Base-by-base conservation (phyloP, 257 asterid genomes). In the Przewalskia tangutica region DNA sequence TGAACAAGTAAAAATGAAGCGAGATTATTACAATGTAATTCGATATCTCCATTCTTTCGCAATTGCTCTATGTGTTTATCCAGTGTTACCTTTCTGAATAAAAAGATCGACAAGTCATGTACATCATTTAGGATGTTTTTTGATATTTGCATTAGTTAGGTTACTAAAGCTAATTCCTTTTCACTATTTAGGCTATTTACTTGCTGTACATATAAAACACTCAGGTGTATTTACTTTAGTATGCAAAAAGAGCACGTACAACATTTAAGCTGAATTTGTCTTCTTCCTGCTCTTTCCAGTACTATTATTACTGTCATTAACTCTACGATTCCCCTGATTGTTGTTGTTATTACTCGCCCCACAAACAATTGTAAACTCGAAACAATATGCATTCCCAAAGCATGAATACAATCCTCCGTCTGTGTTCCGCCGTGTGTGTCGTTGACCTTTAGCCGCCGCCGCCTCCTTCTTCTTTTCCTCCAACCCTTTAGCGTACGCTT, bases 351-450 rank as follows among this genome's bases (percentile, higher is more conserved):
- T 80, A 27, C 81, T 84, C 9, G 91, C 84, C 36, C 98, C 97
- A 50, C 98, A 92, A 0, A 89, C 97, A 54, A 94, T 90, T 10
- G 88, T 87, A 81, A 94, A 86, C 88, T 94, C 94, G 34, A 92
- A 88, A 16, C 98, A 95, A 46, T 86, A 89, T 0, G 91, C 96
- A 58, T 82, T 89, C 54, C 90, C 95, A 64, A 94, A 90, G 32
- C 93, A 90, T 3, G 93, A 90, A 83, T 85, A 87, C 79, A 83
- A 48, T 32, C 93, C 90, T 70, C 86, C 86, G 63, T 86, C 89
- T 0, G 89, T 84, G 51, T 85, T 84, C 81, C 90, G 73, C 56
- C 94, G 82, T 11, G 87, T 0, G 40, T 67, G 77, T 77, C n/a
- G n/a, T n/a, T n/a, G n/a, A n/a, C n/a, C n/a, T n/a, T n/a, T n/a